Percentiles rank a stretch among this genome's conserved stretches.
phyloP scores from a whole-genome alignment of 1,284 basidiomycete species.

The Rhodotorula sp. region DNA sequence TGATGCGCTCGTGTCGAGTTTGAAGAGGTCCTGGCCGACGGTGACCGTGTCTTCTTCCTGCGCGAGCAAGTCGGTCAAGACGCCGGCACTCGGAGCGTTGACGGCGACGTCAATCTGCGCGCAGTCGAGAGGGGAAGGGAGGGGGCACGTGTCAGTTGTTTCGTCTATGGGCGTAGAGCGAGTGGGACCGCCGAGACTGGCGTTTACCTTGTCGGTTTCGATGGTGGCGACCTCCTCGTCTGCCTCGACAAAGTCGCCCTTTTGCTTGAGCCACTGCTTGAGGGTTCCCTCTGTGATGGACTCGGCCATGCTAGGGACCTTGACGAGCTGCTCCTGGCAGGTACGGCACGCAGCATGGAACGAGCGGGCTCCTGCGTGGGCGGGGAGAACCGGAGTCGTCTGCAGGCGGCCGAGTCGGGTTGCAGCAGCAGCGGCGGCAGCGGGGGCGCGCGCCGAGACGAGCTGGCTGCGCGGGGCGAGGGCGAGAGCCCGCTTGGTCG shows the following conservation, averaged over 20 bases:
- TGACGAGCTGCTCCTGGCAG: constrained; percentile 57
- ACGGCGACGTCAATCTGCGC: constrained; percentile 92
- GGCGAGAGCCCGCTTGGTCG: background rate
- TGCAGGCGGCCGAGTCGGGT: background rate
- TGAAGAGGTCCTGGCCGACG: constrained; percentile 92
- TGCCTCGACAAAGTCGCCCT: constrained; percentile 82
- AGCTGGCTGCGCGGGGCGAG: background rate
- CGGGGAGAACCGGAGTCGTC: background rate
- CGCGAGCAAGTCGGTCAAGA: constrained; percentile 80
- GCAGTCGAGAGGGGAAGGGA: constrained; percentile 21
- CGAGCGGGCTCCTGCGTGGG: background rate
- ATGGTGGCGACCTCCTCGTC: constrained; percentile 98
- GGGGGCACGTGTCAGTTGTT: background rate
- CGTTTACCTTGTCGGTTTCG: constrained; percentile 99
- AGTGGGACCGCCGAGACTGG: too few relatives aligned
- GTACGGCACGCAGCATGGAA: constrained; percentile 1
- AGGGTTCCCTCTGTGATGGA: constrained; percentile 97
- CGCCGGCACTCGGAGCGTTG: constrained; percentile 86
- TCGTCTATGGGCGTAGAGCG: background rate
- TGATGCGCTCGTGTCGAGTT: constrained; percentile 72
- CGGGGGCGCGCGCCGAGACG: background rate
- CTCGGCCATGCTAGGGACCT: constrained; percentile 98
- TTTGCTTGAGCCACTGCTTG: constrained; percentile 91
- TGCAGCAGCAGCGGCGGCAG: background rate
- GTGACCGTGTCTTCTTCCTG: constrained; percentile 90